Evolutionary conservation across 495 filamentous ascomycete species (phyloP), one percentile per base, ranked within the genome.

Genomic region (Xylaria grammica): DNA sequence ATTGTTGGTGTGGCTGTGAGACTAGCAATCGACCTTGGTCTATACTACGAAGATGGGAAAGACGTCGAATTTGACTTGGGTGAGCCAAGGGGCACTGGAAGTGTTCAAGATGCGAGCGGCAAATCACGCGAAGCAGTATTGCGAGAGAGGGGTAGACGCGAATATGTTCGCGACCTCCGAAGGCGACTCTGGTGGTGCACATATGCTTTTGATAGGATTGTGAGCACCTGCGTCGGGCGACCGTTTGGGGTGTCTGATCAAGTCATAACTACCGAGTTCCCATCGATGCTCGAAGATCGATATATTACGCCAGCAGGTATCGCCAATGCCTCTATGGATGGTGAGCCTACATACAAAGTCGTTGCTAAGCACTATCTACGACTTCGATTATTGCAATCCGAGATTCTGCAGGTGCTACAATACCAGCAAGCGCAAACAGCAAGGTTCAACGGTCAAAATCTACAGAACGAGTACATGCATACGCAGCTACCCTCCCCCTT

Each of bases 181-280:
- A 85, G 94, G 63, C 86, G 94, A 29, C 80, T 98, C 20, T 98
- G 94, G 93, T 98, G 94, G 94, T 96, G 92, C 78, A 91, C 92
- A 1, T 98, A 98, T 73, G 93, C 91, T 32, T 90, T 97, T 65
- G 94, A 98, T 72, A 87, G 94, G 29, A 87, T 98, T 22, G 94
- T 97, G 54, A 90, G 90, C 65, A 91, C 92, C 17, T 97, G 94
- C 65, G 94, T 97, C 38, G 94, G 94, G 45, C 84, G 94, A 40
- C 94, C 94, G 15, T 96, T 97, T 71, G 93, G 94, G 29, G 94
- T 98, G 62, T 91, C 89, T 9, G 94, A 98, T 74, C 91, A 95
- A 72, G 92, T 94, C 44, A 89, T 98, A 66, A 98, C 94, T 32
- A 97, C 90, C 7, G 92, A 96, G 71, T 96, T 97, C 69, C 94